phyloP scores from a whole-genome alignment of 805 yeast genomes.

The Cyberlindnera nakhonratchasimensis region DNA sequence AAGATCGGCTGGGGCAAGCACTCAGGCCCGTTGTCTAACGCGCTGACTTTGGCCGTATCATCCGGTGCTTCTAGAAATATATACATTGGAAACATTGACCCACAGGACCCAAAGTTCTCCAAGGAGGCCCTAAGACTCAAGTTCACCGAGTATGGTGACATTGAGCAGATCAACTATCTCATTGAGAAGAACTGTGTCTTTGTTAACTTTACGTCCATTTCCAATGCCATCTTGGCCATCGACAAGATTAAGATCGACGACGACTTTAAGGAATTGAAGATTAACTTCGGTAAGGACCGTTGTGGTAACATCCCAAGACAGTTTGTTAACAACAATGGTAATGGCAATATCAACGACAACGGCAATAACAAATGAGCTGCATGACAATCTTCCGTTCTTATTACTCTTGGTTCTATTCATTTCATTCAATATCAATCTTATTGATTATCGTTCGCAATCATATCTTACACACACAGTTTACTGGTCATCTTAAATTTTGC shows the following conservation, averaged over 20 bases:
- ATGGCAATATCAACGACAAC: conserved; percentile 3
- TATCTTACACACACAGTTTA: neutral
- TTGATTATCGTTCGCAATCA: neutral
- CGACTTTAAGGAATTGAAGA: conserved; percentile 67
- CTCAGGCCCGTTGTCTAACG: conserved; percentile 85
- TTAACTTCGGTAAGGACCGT: conserved; percentile 91
- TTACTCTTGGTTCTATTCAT: neutral
- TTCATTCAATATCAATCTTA: neutral
- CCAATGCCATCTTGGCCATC: conserved; percentile 87
- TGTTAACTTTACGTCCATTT: conserved; percentile 55
- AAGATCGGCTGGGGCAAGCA: conserved; percentile 98
- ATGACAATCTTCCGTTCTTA: neutral
- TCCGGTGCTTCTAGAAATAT: conserved; percentile 94
- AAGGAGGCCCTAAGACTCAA: conserved; percentile 63
- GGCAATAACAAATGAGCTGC: neutral
- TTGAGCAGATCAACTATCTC: conserved; percentile 89
- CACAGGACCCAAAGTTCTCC: conserved; percentile 36
- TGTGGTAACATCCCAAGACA: conserved; percentile 94
- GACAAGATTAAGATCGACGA: conserved; percentile 81
- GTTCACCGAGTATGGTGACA: conserved; percentile 83
- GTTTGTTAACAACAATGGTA: conserved; percentile 31
- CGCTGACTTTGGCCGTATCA: conserved; percentile 83
- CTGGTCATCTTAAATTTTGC: neutral
- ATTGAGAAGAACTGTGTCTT: conserved; percentile 42
- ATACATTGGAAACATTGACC: conserved; percentile 72